Percentiles rank a stretch among this genome's conserved stretches.
Evolutionary conservation across 441 rosid species (phyloP).

Genomic region (Breynia disticha): DNA sequence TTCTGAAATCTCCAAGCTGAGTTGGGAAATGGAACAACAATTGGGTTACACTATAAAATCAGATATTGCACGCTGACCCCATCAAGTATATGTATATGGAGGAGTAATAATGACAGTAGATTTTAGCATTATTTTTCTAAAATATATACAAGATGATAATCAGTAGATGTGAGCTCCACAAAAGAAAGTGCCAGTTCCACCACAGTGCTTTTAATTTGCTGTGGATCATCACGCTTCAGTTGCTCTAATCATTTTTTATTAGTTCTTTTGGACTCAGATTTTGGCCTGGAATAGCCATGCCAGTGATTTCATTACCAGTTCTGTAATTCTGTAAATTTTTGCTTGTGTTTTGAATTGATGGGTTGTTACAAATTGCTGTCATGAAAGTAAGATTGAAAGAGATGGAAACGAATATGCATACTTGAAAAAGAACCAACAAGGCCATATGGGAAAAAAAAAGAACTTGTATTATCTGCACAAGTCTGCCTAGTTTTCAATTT

Average conservation of each 20-base stretch:
- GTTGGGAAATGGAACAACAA: constrained; percentile 72
- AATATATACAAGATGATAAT: neutral
- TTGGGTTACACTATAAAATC: constrained; percentile 42
- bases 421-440: neutral
- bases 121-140: constrained; percentile 8
- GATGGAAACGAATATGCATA: neutral
- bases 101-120: constrained; percentile 17
- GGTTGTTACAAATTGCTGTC: constrained; percentile 30
- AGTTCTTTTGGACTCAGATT: constrained; percentile 9
- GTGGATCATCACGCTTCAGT: constrained; percentile 13
- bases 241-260: neutral
- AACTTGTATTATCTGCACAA: neutral
- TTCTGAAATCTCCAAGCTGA: constrained; percentile 63
- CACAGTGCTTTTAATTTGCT: constrained; percentile 19
- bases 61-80: constrained; percentile 44
- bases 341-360: constrained; percentile 14
- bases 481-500: neutral
- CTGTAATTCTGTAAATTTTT: constrained; percentile 10
- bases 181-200: neutral
- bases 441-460: constrained; percentile 3
- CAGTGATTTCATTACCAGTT: constrained; percentile 5
- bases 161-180: neutral
- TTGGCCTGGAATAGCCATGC: constrained; percentile 8
- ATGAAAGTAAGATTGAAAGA: constrained; percentile 15
- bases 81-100: constrained; percentile 5